These are phyloP conservation scores for Ophiostoma fasciatum DNA, from an alignment of 2,329 filamentous ascomycete species.

Conservation along the genomic window DNA sequence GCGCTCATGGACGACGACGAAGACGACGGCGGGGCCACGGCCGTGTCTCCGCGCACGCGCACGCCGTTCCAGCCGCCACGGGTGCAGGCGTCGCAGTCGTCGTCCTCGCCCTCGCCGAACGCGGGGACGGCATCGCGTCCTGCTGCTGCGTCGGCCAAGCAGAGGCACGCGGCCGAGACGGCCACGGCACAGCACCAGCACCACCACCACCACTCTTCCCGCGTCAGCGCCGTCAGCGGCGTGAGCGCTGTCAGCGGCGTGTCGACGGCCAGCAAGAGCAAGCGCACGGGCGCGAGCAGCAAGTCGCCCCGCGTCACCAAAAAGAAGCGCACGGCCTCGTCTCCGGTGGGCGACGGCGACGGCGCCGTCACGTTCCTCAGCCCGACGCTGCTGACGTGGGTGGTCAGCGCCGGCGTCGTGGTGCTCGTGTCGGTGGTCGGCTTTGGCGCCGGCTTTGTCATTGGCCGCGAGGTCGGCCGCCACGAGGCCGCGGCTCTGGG, in stretches of 20 bases:
- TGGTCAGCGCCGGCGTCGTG: constrained; percentile 51
- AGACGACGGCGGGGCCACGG: constrained; percentile 17
- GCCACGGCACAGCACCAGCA: constrained; percentile 5
- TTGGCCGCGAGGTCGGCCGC: constrained; percentile 50
- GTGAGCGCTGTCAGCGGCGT: too few species aligned
- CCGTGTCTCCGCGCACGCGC: constrained; percentile 4
- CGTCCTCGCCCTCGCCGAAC: neutral
- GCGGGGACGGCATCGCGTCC: too few species aligned
- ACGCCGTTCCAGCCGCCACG: constrained; percentile 12
- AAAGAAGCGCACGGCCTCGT: constrained; percentile 38
- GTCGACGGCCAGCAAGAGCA: constrained; percentile 27
- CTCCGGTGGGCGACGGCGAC: constrained; percentile 20
- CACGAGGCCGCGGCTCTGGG: constrained; percentile 34
- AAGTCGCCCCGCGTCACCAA: constrained; percentile 34
- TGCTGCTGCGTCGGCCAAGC: neutral
- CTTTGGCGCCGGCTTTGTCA: constrained; percentile 49
- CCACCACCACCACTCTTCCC: constrained; percentile 10
- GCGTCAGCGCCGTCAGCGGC: constrained; percentile 10
- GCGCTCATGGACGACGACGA: constrained; percentile 30
- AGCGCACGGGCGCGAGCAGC: constrained; percentile 26
- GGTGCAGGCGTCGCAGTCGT: neutral
- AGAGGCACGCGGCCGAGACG: neutral
- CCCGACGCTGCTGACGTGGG: constrained; percentile 48
- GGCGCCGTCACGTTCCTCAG: constrained; percentile 28
- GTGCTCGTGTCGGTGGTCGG: constrained; percentile 54